These are phyloP conservation scores for Populus ilicifolia DNA, from an alignment of 345 rosid species.

Conservation along the genomic window DNA sequence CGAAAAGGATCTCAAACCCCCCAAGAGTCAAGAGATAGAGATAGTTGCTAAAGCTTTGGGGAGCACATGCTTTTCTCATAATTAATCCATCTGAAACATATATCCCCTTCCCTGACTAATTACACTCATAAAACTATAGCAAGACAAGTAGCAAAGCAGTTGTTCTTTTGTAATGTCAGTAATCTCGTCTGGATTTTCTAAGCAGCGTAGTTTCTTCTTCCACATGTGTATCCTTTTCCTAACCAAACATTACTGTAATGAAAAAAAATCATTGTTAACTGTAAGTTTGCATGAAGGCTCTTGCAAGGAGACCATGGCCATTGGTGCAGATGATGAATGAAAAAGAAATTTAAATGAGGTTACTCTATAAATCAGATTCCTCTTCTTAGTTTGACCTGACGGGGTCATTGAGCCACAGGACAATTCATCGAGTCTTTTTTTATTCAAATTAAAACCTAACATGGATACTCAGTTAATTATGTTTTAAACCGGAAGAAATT, in stretches of 20 bases:
- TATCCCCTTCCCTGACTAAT: conserved; percentile 17
- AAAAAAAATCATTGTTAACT: neutral
- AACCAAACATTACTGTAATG: conserved; percentile 4
- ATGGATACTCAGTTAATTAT: too few species aligned
- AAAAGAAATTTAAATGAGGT: too few species aligned
- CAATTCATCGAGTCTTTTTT: too few species aligned
- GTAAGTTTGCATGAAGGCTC: neutral
- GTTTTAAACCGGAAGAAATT: too few species aligned
- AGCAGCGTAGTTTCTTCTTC: conserved; percentile 14
- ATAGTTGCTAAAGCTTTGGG: conserved; percentile 23
- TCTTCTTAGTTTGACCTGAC: too few species aligned
- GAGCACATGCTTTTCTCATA: conserved; percentile 22
- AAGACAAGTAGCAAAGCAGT: conserved; percentile 11
- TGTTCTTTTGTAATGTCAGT: conserved; percentile 7
- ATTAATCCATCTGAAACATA: conserved; percentile 15
- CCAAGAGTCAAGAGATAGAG: conserved; percentile 24
- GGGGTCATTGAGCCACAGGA: too few species aligned
- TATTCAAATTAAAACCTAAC: too few species aligned
- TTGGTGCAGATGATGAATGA: neutral
- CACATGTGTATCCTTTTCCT: conserved; percentile 24
- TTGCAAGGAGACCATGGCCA: neutral
- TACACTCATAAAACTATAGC: conserved; percentile 10
- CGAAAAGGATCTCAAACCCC: conserved; percentile 23
- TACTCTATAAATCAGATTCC: too few species aligned
- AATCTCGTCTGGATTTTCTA: conserved; percentile 1